Base-by-base conservation (phyloP, 2,329 filamentous ascomycete species). In the Fusarium foetens region DNA sequence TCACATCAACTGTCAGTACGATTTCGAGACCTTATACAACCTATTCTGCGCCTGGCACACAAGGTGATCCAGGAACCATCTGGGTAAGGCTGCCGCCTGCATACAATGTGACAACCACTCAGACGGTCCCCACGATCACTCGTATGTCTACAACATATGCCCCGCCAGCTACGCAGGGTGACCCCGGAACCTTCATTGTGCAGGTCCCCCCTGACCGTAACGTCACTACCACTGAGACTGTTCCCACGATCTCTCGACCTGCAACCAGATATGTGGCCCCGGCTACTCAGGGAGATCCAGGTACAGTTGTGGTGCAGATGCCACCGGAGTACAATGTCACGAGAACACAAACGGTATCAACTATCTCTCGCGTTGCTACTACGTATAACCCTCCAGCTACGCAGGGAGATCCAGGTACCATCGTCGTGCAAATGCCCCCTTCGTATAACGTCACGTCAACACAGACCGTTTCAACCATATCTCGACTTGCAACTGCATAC, bases 61-160 rank as follows among this genome's bases (percentile, higher is more conserved):
- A 41, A 41, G 65, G 62, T 14, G 63, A 68, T 25, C 65, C 65
- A 10, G 65, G 65, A n/a, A 68, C 65, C 16, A n/a, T 68, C 12
- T 45, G 46, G 19, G 41, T 68, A 11, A 35, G 53, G 17, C 10
- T 45, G 8, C 65, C 63, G 31, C 54, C 62, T 8, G 49, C 27
- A 8, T 58, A 65, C 27, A 66, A 66, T 21, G 62, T 68, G 6
- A 67, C 65, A 41, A 55, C 58, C 6, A 62, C 63, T 14, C 25
- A 45, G 17, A 46, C 39, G 4, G 42, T 46, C 9, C 19, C 62
- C 10, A 66, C 65, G 11, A 52, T 68, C 23, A 62, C 63, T 12
- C 33, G 27, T 9, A 27, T 27, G 17, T 43, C 38, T 33, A 68
- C 65, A 7, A 55, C 63, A 7, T 68, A 66, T 36, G 51, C 54